Conservation (phyloP, 73 alveolate genomes). For the Paramecium tetraurelia region DNA sequence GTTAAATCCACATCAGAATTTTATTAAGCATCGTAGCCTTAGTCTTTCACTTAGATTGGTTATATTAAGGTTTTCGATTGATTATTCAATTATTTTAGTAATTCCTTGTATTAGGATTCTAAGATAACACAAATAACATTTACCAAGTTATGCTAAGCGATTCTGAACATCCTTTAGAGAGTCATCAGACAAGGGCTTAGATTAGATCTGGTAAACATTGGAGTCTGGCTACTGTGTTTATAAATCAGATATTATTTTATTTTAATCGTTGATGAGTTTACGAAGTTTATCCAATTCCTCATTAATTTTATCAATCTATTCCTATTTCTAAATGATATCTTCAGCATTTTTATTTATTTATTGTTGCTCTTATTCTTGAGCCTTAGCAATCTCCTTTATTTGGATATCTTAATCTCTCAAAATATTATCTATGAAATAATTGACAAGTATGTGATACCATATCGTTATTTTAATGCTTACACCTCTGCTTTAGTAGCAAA, state of each 20-base stretch:
- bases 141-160: conserved; percentile 5
- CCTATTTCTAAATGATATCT: not conserved
- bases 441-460: not conserved
- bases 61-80: not conserved
- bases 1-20: not conserved
- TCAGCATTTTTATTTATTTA: not conserved
- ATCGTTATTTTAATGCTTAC: not conserved
- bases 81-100: not conserved
- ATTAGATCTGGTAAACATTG: not conserved
- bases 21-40: not conserved
- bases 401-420: conserved; percentile 32
- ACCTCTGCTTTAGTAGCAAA: conserved; percentile 42
- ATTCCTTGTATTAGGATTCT: not conserved
- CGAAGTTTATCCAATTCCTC: not conserved
- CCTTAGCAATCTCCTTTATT: not conserved
- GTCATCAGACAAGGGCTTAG: not conserved
- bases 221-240: not conserved
- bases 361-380: not conserved
- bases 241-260: not conserved
- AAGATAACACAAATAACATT: not conserved
- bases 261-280: not conserved
- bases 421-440: not conserved
- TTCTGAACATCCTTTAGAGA: not conserved
- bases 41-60: not conserved
- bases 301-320: not conserved